Base-by-base conservation (phyloP, 2,329 filamentous ascomycete genomes). In the Ophiostoma sp. region DNA sequence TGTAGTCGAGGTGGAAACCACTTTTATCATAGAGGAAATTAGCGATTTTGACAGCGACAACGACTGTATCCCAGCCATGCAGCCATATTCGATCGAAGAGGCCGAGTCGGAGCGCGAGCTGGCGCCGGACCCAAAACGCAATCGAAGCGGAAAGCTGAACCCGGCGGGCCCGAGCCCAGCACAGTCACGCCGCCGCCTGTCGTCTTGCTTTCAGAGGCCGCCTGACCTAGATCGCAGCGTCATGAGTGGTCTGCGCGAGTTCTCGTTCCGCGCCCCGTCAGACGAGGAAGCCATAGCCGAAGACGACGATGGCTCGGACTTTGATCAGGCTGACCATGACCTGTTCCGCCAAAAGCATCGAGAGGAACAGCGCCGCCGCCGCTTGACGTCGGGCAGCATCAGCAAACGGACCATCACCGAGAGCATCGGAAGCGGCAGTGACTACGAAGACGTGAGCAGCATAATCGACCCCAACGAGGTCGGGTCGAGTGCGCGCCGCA, bases 331-430 rank as follows among this genome's bases (percentile, higher is more conserved):
- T 11, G 78, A 77, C 8, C 74, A 77, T 68, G 70, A 70, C 7
- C 70, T 74, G 15, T 77, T 79, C 33, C 83, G 83, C 60, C 74
- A 80, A 20, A 78, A 76, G 73, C 81, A 81, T 67, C 80, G 81
- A 48, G 81, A 81, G 67, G 78, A 82, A 48, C 80, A 78, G 69
- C 80, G 83, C 68, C 78, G 78, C 41, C 80, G 80, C 57, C 79
- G 84, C 33, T 81, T 84, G 76, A 85, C 81, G 68, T 81, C 82
- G 74, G 83, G 83, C 73, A 85, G 83, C 76, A 82, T 85, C 69
- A 83, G 83, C 73, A 86, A 86, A 78, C 80, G 84, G 52, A 85
- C 83, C 35, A 82, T 85, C 73, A 84, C 81, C 75, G 84, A 86
- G 75, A 79, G 78, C 70, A 78, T 78, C 48, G 81, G 84, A 70